phyloP scores from a whole-genome alignment of 331 rosid genomes.

The Pyrus hybrid region DNA sequence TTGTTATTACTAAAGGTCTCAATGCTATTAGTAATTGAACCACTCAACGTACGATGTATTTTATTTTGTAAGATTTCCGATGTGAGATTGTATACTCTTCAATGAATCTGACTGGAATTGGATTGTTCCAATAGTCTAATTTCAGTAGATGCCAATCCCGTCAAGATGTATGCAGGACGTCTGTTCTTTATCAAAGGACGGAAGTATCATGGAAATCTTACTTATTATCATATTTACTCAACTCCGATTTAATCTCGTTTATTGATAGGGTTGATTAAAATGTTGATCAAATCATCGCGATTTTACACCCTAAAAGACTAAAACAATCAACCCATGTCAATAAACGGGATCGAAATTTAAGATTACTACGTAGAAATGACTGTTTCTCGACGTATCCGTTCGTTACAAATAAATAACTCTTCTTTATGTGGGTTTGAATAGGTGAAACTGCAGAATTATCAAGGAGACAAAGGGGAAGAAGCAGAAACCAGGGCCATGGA shows the following conservation, averaged over 20 bases:
- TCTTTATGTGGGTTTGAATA: slow-evolving; percentile 13
- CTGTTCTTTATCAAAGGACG: background rate
- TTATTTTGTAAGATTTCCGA: background rate
- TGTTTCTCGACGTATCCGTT: background rate
- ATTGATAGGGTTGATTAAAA: no score
- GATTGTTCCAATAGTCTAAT: background rate
- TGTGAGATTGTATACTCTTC: background rate
- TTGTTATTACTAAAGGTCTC: background rate
- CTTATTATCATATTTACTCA: no score
- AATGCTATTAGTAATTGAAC: background rate
- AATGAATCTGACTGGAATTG: background rate
- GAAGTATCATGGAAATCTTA: background rate
- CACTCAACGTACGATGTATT: background rate
- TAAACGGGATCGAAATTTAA: background rate
- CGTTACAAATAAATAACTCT: background rate
- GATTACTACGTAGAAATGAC: background rate
- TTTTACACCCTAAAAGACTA: no score
- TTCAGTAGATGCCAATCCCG: background rate
- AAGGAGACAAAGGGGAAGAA: slow-evolving; percentile 41
- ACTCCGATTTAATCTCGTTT: no score
- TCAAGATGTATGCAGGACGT: background rate
- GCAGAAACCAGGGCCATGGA: slow-evolving; percentile 23
- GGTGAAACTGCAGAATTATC: slow-evolving; percentile 34
- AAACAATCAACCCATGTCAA: background rate
- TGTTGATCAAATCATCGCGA: no score